Percentiles rank a stretch among this genome's conserved stretches.
These are phyloP conservation scores for Bipolaris cookei DNA, from an alignment of 2,329 filamentous ascomycete genomes.

Conservation along the genomic window DNA sequence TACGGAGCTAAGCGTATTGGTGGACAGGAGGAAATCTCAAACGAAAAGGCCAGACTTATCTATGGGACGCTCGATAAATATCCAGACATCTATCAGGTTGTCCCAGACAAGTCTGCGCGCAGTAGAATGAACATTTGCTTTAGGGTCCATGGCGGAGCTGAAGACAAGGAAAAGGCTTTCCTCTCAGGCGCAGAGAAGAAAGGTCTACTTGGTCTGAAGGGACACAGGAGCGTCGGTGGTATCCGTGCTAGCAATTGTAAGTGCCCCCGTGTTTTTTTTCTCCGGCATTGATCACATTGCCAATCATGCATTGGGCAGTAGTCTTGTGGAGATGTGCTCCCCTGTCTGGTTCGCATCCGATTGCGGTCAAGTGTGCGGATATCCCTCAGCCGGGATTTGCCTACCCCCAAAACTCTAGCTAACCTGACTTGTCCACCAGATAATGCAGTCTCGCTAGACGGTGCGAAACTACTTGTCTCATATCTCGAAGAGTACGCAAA, in stretches of 20 bases:
- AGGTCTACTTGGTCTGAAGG: slow-evolving; percentile 81
- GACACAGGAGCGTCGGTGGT: slow-evolving; percentile 84
- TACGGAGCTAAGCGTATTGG: slow-evolving; percentile 71
- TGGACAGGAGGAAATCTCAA: slow-evolving; percentile 75
- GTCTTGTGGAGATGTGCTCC: slow-evolving; percentile 20
- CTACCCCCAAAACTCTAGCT: slow-evolving; percentile 20
- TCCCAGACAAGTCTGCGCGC: slow-evolving; percentile 75
- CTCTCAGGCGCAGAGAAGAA: slow-evolving; percentile 71
- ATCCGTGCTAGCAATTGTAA: slow-evolving; percentile 81
- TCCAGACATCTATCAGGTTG: slow-evolving; percentile 75
- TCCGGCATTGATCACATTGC: slow-evolving; percentile 10
- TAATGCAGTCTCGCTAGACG: slow-evolving; percentile 76
- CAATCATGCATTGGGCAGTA: slow-evolving; percentile 9
- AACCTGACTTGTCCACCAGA: slow-evolving; percentile 52
- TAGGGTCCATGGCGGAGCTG: slow-evolving; percentile 69
- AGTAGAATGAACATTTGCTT: slow-evolving; percentile 98
- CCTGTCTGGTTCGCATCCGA: slow-evolving; percentile 9
- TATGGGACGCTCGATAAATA: slow-evolving; percentile 79
- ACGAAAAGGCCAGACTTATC: slow-evolving; percentile 76
- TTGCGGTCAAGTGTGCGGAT: background rate
- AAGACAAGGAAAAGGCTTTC: slow-evolving; percentile 79
- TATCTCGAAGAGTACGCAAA: slow-evolving; percentile 68
- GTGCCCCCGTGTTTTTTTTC: slow-evolving; percentile 26
- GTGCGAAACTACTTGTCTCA: slow-evolving; percentile 69
- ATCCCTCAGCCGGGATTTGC: slow-evolving; percentile 8